phyloP scores from a whole-genome alignment of 176 grass and related monocot genomes.

The Echinochloa phyllopogon region DNA sequence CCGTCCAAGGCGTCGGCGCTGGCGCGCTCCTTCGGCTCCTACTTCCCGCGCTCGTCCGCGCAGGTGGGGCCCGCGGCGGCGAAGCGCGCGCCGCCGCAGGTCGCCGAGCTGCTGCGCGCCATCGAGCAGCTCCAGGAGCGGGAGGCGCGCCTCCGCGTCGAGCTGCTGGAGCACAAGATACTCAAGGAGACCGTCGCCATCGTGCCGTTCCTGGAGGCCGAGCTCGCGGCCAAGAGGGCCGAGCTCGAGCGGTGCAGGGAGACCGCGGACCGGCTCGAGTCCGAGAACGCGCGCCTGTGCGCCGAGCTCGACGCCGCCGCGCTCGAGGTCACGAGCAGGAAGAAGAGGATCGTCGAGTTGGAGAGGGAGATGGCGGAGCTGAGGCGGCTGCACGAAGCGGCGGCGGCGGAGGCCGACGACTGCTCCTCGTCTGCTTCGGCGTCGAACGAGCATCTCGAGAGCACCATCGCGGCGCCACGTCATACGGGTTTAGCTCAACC shows the following conservation, averaged over 20 bases:
- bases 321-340: constrained; percentile 55
- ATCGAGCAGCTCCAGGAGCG: constrained; percentile 94
- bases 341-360: constrained; percentile 67
- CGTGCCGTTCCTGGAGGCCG: constrained; percentile 87
- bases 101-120: constrained; percentile 74
- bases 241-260: constrained; percentile 66
- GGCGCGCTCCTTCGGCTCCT: constrained; percentile 73
- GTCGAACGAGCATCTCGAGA: constrained; percentile 31
- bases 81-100: constrained; percentile 67
- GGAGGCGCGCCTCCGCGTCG: constrained; percentile 85
- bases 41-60: constrained; percentile 81
- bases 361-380: constrained; percentile 72
- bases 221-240: constrained; percentile 61
- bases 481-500: not conserved
- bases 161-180: constrained; percentile 96
- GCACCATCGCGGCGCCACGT: constrained; percentile 32
- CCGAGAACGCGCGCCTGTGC: constrained; percentile 73
- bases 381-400: constrained; percentile 40
- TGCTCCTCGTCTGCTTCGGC: constrained; percentile 80
- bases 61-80: constrained; percentile 71
- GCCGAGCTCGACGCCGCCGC: constrained; percentile 65
- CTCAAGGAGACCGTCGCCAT: constrained; percentile 86
- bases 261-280: constrained; percentile 52
- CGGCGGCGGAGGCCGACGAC: constrained; percentile 49
- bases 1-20: constrained; percentile 57